Evolutionary conservation across 1,139 yeast genomes (phyloP), one percentile per base, ranked within the genome.

Genomic region (Trichomonascaceae sp.): DNA sequence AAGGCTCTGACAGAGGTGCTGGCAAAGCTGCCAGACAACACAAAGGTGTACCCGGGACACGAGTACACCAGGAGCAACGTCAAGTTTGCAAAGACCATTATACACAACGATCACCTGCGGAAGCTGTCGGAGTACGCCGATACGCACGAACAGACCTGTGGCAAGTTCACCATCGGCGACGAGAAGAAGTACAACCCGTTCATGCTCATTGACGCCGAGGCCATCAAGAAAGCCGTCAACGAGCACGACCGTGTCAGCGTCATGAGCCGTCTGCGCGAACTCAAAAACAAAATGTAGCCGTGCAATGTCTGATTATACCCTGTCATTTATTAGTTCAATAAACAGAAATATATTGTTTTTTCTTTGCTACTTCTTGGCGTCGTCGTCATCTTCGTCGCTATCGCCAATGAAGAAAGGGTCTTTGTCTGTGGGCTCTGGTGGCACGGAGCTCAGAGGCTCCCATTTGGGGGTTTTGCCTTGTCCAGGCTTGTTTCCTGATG

Each of bases 11-110:
- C 73, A 45, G 56, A 60, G 17, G 58, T 69, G 3, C 63, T 84
- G 42, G 78, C 67, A 2, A 50, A 54, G 29, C 64, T 84, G 37
- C 92, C 95, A 1, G 59, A 64, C 25, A 75, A 73, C 13, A 81
- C 94, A 0, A 56, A 61, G 26, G 89, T 87, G 3, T 57, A 75
- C 50, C 92, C 96, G 0, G 99, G 99, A 2, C 99, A 89, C 56
- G 98, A 89, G 59, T 89, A 89, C 59, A 92, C 99, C 11, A 69
- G 67, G 44, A 66, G 82, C 26, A 89, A 92, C 54, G 75, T 80
- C 30, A 70, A 67, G 45, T 89, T 89, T 53, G 81, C 92, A 6
- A 64, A 67, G 39, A 69, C 74, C 1, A 71, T 89, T 1, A 20
- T 20, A 8, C 59, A 85, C 50, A 60, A 64, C 37, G 62, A 64